Percentiles rank a stretch among this genome's conserved stretches.
Conservation (phyloP, 1,139 yeast genomes). For the Kodamaea ohmeri region DNA sequence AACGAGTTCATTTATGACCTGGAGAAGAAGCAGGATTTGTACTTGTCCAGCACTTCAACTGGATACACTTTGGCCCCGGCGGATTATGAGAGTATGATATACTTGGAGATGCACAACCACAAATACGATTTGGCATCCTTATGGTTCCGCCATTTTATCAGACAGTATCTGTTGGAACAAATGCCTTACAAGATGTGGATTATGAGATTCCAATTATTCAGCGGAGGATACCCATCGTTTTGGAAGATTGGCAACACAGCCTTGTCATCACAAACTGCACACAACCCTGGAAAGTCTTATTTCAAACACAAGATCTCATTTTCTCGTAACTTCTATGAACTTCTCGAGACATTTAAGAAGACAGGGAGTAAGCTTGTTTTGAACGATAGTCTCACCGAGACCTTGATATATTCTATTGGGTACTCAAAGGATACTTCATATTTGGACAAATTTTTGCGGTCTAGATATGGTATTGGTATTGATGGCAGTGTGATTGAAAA, state of each 20-base stretch:
- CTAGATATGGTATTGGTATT: constrained; percentile 32
- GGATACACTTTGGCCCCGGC: constrained; percentile 23
- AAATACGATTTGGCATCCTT: constrained; percentile 41
- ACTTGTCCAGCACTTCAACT: constrained; percentile 18
- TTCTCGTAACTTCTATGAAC: constrained; percentile 25
- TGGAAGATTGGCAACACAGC: constrained; percentile 30
- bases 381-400: constrained; percentile 23
- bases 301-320: constrained; percentile 22
- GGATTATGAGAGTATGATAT: constrained; percentile 42
- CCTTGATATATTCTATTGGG: constrained; percentile 36
- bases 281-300: constrained; percentile 21
- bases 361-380: constrained; percentile 19
- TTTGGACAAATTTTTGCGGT: constrained; percentile 27
- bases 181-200: constrained; percentile 39
- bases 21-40: constrained; percentile 20
- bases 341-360: constrained; percentile 15
- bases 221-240: constrained; percentile 33
- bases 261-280: constrained; percentile 19
- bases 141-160: constrained; percentile 38
- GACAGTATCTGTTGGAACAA: constrained; percentile 19
- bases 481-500: constrained; percentile 20
- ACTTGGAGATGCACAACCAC: constrained; percentile 32
- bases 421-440: constrained; percentile 26
- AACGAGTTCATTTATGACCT: constrained; percentile 23
- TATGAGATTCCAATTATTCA: constrained; percentile 31